Conservation (phyloP, 2,329 filamentous ascomycete genomes). For the Sporothrix variecibatus region DNA sequence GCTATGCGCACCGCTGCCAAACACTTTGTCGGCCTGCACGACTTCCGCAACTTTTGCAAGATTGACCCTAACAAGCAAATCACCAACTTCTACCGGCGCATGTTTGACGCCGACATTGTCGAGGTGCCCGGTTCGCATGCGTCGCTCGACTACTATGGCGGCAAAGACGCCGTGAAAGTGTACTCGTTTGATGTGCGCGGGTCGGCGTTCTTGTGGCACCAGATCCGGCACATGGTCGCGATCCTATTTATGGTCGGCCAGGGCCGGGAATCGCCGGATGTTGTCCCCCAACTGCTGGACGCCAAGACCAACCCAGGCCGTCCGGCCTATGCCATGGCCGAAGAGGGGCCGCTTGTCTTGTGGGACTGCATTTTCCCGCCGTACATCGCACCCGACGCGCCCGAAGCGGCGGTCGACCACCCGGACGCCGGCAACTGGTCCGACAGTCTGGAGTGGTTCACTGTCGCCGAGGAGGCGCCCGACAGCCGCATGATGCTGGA, state of each 20-base stretch:
- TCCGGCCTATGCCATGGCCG: slow-evolving; percentile 87
- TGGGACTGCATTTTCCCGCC: slow-evolving; percentile 92
- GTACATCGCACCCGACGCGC: slow-evolving; percentile 31
- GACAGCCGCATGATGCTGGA: slow-evolving; percentile 65
- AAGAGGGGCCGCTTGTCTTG: slow-evolving; percentile 84
- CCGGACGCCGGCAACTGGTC: slow-evolving; percentile 44
- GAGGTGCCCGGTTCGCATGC: slow-evolving; percentile 60
- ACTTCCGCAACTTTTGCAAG: slow-evolving; percentile 98
- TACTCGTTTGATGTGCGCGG: slow-evolving; percentile 89
- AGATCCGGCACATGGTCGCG: slow-evolving; percentile 92
- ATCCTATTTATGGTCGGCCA: slow-evolving; percentile 92
- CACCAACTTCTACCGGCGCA: slow-evolving; percentile 74
- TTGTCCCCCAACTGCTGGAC: slow-evolving; percentile 77
- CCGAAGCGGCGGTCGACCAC: slow-evolving; percentile 7
- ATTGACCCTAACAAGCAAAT: slow-evolving; percentile 89
- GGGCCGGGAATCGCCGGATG: slow-evolving; percentile 72
- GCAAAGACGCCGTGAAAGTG: slow-evolving; percentile 57
- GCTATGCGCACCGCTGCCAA: slow-evolving; percentile 83
- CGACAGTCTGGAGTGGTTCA: slow-evolving; percentile 75
- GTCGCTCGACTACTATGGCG: slow-evolving; percentile 56
- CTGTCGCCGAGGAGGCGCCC: slow-evolving; percentile 67
- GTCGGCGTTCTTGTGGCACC: slow-evolving; percentile 95
- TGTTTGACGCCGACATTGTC: slow-evolving; percentile 79
- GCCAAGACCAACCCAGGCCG: slow-evolving; percentile 68
- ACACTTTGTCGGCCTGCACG: slow-evolving; percentile 78